Evolutionary conservation across 192 early-diverging fungal genomes (phyloP), one percentile per base, ranked within the genome.

Genomic region (Umbelopsis ramanniana): DNA sequence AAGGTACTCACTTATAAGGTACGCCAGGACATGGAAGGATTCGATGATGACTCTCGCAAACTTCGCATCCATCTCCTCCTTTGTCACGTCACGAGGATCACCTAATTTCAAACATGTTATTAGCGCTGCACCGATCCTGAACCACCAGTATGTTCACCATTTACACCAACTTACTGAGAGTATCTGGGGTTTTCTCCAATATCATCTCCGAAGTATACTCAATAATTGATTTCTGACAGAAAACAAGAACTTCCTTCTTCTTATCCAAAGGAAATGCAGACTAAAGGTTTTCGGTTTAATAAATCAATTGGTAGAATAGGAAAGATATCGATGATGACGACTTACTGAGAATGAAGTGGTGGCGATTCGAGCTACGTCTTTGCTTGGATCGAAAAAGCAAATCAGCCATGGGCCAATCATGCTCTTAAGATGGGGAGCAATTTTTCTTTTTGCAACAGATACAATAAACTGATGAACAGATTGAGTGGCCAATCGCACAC

Each of bases 321-420:
- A 11, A 35, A 19, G 17, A 29, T 29, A 29, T 38, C 1, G 33
- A 37, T 37, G n/a, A n/a, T n/a, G n/a, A n/a, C 2, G 14, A 63
- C 57, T 37, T 35, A 63, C 57, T 37, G 29, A 37, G 5, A 63
- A 63, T 63, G 57, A 29, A 63, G 15, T 35, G 11, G 57, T 19
- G 15, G 93, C 89, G 1, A 84, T 72, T 66, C 79, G 81, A 0
- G 91, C 83, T 52, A 95, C 90, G 69, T 99, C 96, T 29, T 88
- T 86, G 15, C 87, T 83, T 6, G 89, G 88, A 78, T 99, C 97
- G 79, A 94, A 98, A 66, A 83, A 89, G 23, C 88, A 83, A 3
- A 85, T 87, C 22, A 97, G 75, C 97, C 97, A 99, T 4, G 92
- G 81, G 0, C 90, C 93, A 72, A 96, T 86, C 23, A 98, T 77